These are phyloP conservation scores for Iris pallida DNA, from an alignment of 116 monocot species.

Conservation along the genomic window DNA sequence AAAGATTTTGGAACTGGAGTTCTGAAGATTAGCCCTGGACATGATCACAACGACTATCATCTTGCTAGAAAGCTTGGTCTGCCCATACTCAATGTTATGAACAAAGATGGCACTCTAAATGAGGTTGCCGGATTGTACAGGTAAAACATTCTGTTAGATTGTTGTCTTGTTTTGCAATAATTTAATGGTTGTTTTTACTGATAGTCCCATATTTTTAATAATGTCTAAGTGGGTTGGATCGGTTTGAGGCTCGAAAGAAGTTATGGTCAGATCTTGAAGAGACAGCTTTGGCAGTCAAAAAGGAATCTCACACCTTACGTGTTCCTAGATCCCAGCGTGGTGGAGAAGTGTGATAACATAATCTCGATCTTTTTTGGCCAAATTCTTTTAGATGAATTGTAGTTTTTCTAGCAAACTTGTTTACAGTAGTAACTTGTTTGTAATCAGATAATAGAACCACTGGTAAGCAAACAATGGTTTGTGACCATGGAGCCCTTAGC, in stretches of 20 bases:
- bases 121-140: slow-evolving; percentile 85
- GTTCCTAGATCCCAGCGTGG: slow-evolving; percentile 98
- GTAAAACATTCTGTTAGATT: slow-evolving; percentile 22
- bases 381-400: background rate
- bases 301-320: slow-evolving; percentile 65
- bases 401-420: background rate
- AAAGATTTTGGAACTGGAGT: slow-evolving; percentile 99
- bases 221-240: slow-evolving; percentile 72
- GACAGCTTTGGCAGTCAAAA: slow-evolving; percentile 78
- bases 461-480: slow-evolving; percentile 99
- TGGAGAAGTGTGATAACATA: slow-evolving; percentile 74
- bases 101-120: slow-evolving; percentile 98
- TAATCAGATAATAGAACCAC: slow-evolving; percentile 77
- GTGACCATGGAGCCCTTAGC: slow-evolving; percentile 94
- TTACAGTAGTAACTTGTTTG: background rate
- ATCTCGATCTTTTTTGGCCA: slow-evolving; percentile 13
- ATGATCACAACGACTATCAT: slow-evolving; percentile 97
- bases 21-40: slow-evolving; percentile 97
- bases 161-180: slow-evolving; percentile 5
- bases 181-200: background rate
- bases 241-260: slow-evolving; percentile 91
- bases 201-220: background rate
- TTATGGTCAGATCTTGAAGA: slow-evolving; percentile 93
- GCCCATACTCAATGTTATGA: slow-evolving; percentile 97
- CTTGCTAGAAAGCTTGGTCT: slow-evolving; percentile 96